Evolutionary conservation across 805 yeast species (phyloP), one percentile per base, ranked within the genome.

Genomic region (Lachancea sp.): DNA sequence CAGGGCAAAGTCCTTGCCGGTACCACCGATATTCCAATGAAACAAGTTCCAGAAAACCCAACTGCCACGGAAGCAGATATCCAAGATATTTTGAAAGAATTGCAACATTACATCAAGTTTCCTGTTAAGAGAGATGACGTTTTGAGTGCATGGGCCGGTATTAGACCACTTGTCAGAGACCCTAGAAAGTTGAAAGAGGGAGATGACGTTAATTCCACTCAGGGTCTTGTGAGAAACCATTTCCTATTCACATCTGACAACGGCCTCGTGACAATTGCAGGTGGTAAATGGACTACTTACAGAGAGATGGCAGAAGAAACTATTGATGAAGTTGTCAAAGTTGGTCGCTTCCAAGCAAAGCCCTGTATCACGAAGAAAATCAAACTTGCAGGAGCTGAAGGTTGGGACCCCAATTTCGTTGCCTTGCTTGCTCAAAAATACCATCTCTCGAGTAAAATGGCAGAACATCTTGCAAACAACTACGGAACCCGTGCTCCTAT

Each of bases 211-310:
- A 65, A 67, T 26, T 72, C 81, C 38, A 90, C 97, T 47, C 93
- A 89, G 70, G 90, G 89, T 43, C 73, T 90, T 53, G 98, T 90
- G 36, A 82, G 98, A 71, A 84, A 86, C 54, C 98, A 90, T 67
- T 73, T 90, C 57, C 75, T 90, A 44, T 76, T 83, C 58, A 73
- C 78, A 26, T 77, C 95, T 29, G 79, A 74, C 47, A 74, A 84
- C 45, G 93, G 91, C 20, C 75, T 90, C 55, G 73, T 90, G 33
- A 90, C 98, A 33, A 85, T 90, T 54, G 82, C 95, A 16, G 98
- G 97, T 59, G 98, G 98, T 65, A 90, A 90, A 71, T 90, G 98
- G 98, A 90, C 98, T 44, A 90, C 98, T 31, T 91, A 90, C 73
- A 78, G 97, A 71, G 95, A 88, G 71, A 90, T 90, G 97, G 96